These are phyloP conservation scores for Mallotus japonicus DNA, from an alignment of 441 rosid species.

Conservation along the genomic window DNA sequence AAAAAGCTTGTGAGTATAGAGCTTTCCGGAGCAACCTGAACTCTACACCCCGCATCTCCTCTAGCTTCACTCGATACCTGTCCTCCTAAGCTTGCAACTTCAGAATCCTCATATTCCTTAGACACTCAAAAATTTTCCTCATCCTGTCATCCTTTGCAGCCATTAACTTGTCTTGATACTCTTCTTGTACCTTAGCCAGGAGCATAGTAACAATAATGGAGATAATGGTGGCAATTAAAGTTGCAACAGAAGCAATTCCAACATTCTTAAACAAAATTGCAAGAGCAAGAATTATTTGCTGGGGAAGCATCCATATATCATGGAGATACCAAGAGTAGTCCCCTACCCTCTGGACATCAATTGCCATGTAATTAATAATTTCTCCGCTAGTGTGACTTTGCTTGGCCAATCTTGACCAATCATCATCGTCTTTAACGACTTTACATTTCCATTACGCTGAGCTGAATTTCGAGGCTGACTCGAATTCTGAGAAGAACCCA, in stretches of 20 bases:
- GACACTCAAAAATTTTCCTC: slow-evolving; percentile 98
- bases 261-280: slow-evolving; percentile 89
- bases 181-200: slow-evolving; percentile 83
- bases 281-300: slow-evolving; percentile 94
- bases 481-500: slow-evolving; percentile 7
- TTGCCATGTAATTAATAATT: slow-evolving; percentile 97
- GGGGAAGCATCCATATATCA: slow-evolving; percentile 99
- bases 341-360: slow-evolving; percentile 96
- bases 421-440: too few species aligned
- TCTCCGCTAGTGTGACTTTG: slow-evolving; percentile 95
- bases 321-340: slow-evolving; percentile 98
- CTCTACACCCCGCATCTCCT: slow-evolving; percentile 92
- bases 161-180: slow-evolving; percentile 94
- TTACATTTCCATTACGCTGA: neutral
- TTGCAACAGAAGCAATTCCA: slow-evolving; percentile 90
- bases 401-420: slow-evolving; percentile 66
- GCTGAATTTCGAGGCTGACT: slow-evolving; percentile 22
- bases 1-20: slow-evolving; percentile 89
- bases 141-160: slow-evolving; percentile 96
- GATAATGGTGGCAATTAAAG: slow-evolving; percentile 80
- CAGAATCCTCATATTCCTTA: slow-evolving; percentile 96
- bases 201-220: slow-evolving; percentile 83
- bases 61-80: slow-evolving; percentile 68
- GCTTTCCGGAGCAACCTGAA: slow-evolving; percentile 94
- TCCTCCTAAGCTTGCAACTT: slow-evolving; percentile 99